Base-by-base conservation (phyloP, 2,329 filamentous ascomycete species). In the Colletotrichum graminicola region DNA sequence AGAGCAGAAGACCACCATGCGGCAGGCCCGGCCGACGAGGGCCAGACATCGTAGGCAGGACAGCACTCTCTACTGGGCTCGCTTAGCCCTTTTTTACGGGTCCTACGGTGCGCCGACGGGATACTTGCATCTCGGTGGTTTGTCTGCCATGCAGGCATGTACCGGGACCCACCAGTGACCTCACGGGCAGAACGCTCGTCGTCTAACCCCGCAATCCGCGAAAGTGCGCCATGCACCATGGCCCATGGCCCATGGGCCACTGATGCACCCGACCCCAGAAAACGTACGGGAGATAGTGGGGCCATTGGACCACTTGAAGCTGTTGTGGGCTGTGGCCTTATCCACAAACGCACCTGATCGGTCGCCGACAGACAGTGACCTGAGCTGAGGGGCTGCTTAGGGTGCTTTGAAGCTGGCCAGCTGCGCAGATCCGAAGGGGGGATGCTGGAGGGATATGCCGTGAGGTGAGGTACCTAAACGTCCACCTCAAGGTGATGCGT, bases 261-360 rank as follows among this genome's bases (percentile, higher is more conserved):
- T 63, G 67, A 69, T 69, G 62, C 71, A 75, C 74, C 77, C 76
- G 76, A 77, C 76, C 75, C 77, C 76, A 75, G 76, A 73, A 68
- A 73, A 75, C 72, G 65, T 73, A 72, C 68, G 68, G 68, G 62
- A 62, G 71, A 71, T 59, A 56, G 71, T 71, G 71, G 71, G 67
- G 59, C 67, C 63, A 67, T 66, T 59, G 68, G 68, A 63, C 68
- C 68, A 71, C 65, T 71, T 54, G 68, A 71, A 71, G 68, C 68
- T 71, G 68, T 62, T 57, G 68, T 71, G 68, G 68, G 68, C 60
- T 63, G 65, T 71, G 68, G 68, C 47, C 68, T 64, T 63, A 59
- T 71, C 65, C 68, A 71, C 59, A 71, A 68, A 71, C 59, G 64
- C 68, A 71, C 68, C 68, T 71, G 68, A 71, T 71, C 68, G 63